Conservation (phyloP, 1,284 basidiomycete species). For the Papiliotrema terrestris region DNA sequence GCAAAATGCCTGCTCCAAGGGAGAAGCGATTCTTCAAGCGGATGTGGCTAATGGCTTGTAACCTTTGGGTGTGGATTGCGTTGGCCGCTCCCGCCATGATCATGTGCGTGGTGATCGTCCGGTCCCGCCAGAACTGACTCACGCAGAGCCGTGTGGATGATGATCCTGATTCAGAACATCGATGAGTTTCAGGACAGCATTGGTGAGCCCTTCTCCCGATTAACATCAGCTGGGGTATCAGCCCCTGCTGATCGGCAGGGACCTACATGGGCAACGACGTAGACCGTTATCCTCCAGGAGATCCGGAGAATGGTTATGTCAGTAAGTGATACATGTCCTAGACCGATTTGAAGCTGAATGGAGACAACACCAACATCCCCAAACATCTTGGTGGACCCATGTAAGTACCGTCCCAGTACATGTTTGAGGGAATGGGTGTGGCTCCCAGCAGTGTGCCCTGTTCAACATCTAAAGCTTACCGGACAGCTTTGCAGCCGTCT, state of each 20-base stretch:
- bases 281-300: conserved; percentile 6
- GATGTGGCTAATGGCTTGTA: too few relatives aligned
- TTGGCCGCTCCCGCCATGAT: too few relatives aligned
- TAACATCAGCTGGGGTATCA: neutral
- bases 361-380: conserved; percentile 36
- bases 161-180: conserved; percentile 32
- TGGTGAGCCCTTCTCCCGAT: conserved; percentile 13
- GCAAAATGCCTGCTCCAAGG: too few relatives aligned
- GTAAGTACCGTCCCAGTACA: conserved; percentile 11
- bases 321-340: conserved; percentile 16
- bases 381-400: conserved; percentile 37
- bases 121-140: too few relatives aligned
- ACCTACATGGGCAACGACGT: conserved; percentile 32
- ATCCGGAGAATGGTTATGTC: conserved; percentile 26
- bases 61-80: too few relatives aligned
- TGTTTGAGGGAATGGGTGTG: neutral
- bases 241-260: conserved; percentile 3
- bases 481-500: conserved; percentile 25
- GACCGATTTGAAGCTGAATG: neutral
- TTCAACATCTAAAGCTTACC: neutral
- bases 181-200: conserved; percentile 23
- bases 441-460: neutral
- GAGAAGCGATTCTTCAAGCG: too few relatives aligned
- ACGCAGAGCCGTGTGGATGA: conserved; percentile 10
- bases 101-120: too few relatives aligned